Evolutionary conservation across 805 yeast species (phyloP).

Genomic region (Yamadazyma olivae): DNA sequence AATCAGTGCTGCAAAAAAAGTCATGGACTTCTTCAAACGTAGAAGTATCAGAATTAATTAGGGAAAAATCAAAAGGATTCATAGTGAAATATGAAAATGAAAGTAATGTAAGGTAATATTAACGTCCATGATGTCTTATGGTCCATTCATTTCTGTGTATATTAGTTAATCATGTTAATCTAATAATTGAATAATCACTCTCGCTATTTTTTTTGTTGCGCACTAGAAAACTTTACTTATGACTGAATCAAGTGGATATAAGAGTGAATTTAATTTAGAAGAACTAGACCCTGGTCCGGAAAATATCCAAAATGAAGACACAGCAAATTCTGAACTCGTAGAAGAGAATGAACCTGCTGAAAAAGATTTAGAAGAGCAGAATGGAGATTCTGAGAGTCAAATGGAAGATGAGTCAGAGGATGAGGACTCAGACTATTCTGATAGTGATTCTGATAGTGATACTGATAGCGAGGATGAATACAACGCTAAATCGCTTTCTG

Average conservation of each 20-base stretch:
- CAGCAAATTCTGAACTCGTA: too few species aligned
- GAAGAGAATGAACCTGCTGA: not conserved
- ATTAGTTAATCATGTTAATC: slow-evolving; percentile 1
- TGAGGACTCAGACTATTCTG: not conserved
- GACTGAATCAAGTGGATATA: too few species aligned
- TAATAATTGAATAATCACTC: not conserved
- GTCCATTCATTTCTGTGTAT: not conserved
- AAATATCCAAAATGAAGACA: too few species aligned
- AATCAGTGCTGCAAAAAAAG: slow-evolving; percentile 73
- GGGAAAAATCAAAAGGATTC: too few species aligned
- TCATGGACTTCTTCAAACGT: slow-evolving; percentile 75
- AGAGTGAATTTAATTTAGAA: too few species aligned
- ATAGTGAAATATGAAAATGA: too few species aligned
- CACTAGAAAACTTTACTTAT: too few species aligned
- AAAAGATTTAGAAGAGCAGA: not conserved
- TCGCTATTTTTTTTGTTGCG: too few species aligned
- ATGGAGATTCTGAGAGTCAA: not conserved
- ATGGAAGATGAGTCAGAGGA: not conserved
- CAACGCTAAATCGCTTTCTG: slow-evolving; percentile 22
- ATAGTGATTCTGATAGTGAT: slow-evolving; percentile 1
- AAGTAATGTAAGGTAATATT: too few species aligned
- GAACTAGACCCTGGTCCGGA: too few species aligned
- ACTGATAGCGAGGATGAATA: slow-evolving; percentile 16
- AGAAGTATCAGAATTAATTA: slow-evolving; percentile 39
- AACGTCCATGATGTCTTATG: not conserved